Conservation (phyloP, 2,329 filamentous ascomycete species). For the Leptographium wingfieldii region DNA sequence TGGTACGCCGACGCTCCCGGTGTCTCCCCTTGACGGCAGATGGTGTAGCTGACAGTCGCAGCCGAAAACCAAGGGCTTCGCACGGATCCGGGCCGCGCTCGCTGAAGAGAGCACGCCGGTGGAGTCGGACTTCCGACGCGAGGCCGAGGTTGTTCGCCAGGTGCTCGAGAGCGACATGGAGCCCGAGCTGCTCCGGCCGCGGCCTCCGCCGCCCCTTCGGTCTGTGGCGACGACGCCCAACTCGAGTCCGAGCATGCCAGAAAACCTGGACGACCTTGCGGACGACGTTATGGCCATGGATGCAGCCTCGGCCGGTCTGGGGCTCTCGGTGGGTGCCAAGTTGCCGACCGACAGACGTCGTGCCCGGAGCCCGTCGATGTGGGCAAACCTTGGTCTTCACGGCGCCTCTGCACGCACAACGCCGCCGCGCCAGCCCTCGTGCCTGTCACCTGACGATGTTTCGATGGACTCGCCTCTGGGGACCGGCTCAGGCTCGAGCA, state of each 20-base stretch:
- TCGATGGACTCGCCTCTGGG: slow-evolving; percentile 56
- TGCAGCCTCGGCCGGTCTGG: slow-evolving; percentile 18
- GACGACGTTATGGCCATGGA: slow-evolving; percentile 59
- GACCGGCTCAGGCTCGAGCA: not conserved
- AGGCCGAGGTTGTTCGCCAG: slow-evolving; percentile 91
- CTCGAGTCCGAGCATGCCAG: slow-evolving; percentile 53
- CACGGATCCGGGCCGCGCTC: slow-evolving; percentile 79
- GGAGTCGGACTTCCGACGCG: slow-evolving; percentile 77
- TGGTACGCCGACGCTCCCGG: slow-evolving; percentile 38
- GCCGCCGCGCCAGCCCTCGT: slow-evolving; percentile 52
- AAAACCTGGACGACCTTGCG: slow-evolving; percentile 51
- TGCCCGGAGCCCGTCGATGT: slow-evolving; percentile 57
- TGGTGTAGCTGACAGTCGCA: slow-evolving; percentile 26
- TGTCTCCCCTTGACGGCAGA: not conserved
- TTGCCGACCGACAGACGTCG: slow-evolving; percentile 61
- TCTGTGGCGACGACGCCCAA: slow-evolving; percentile 39
- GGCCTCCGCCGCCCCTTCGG: slow-evolving; percentile 21
- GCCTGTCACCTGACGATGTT: slow-evolving; percentile 52
- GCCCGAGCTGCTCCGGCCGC: slow-evolving; percentile 25
- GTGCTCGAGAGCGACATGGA: slow-evolving; percentile 80
- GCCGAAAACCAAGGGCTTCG: slow-evolving; percentile 95
- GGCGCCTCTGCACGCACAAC: slow-evolving; percentile 9
- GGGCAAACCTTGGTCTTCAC: slow-evolving; percentile 52
- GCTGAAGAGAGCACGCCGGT: slow-evolving; percentile 79
- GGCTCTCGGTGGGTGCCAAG: slow-evolving; percentile 57